phyloP scores from a whole-genome alignment of 495 filamentous ascomycete genomes.

The Neurospora sp. region DNA sequence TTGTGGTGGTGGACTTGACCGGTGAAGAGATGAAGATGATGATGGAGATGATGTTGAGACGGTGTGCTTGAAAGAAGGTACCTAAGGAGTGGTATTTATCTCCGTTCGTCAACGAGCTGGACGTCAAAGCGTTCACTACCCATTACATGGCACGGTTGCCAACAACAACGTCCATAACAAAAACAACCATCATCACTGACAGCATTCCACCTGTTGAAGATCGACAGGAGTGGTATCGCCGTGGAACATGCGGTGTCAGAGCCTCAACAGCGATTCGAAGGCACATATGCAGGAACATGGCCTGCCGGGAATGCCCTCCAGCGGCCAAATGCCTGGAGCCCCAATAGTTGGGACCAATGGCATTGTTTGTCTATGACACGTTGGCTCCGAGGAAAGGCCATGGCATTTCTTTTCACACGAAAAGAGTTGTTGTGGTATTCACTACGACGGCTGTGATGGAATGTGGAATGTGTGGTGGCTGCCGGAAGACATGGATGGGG shows the following conservation, averaged over 20 bases:
- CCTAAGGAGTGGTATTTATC: neutral
- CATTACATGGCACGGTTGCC: neutral
- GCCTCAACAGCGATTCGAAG: neutral
- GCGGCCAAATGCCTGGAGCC: neutral
- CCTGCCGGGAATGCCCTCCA: neutral
- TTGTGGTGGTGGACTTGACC: neutral
- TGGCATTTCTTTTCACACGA: neutral
- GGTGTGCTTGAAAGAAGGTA: neutral
- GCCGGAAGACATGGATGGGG: neutral
- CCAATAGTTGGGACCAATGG: neutral
- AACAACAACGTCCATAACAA: neutral
- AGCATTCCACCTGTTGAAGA: neutral
- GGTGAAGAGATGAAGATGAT: neutral
- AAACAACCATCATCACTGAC: neutral
- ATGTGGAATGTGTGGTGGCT: neutral
- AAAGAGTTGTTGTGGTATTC: neutral
- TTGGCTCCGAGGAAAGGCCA: neutral
- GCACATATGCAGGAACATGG: neutral
- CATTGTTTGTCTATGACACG: neutral
- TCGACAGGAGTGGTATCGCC: neutral
- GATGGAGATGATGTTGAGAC: neutral
- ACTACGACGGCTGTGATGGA: neutral
- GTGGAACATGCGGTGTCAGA: neutral
- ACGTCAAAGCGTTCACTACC: neutral
- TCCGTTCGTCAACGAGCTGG: neutral